phyloP scores from a whole-genome alignment of 768 basidiomycete genomes.

The Russula vinacea region DNA sequence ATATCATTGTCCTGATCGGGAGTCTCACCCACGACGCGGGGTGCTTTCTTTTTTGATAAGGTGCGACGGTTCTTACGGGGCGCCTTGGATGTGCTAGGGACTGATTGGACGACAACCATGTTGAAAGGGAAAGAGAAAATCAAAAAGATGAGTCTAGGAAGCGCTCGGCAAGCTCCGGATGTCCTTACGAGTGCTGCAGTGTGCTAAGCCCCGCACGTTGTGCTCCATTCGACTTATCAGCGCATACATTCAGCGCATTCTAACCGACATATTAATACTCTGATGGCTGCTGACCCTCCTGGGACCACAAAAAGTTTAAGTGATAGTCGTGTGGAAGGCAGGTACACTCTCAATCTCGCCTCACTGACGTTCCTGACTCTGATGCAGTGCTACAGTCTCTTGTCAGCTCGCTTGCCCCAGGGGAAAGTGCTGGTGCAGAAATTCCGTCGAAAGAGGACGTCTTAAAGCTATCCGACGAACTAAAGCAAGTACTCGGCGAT shows the following conservation, averaged over 20 bases:
- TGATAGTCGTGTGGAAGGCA: slow-evolving; percentile 24
- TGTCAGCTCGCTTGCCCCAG: slow-evolving; percentile 39
- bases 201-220: background rate
- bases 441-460: slow-evolving; percentile 49
- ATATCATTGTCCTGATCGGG: slow-evolving; percentile 22
- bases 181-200: background rate
- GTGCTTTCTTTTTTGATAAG: slow-evolving; percentile 46
- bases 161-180: slow-evolving; percentile 11
- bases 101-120: slow-evolving; percentile 45
- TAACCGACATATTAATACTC: background rate
- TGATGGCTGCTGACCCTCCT: slow-evolving; percentile 18
- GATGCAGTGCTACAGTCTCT: slow-evolving; percentile 42
- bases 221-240: background rate
- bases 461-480: slow-evolving; percentile 54
- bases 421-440: slow-evolving; percentile 7
- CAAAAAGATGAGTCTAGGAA: background rate
- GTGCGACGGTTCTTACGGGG: slow-evolving; percentile 42
- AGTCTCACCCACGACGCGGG: slow-evolving; percentile 11
- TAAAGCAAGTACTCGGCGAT: slow-evolving; percentile 55
- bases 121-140: background rate
- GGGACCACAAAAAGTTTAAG: slow-evolving; percentile 6
- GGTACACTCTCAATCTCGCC: background rate
- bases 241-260: background rate
- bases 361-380: background rate
- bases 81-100: slow-evolving; percentile 35